Evolutionary conservation across 768 basidiomycete species (phyloP).

Genomic region (Tulasnella sp.): DNA sequence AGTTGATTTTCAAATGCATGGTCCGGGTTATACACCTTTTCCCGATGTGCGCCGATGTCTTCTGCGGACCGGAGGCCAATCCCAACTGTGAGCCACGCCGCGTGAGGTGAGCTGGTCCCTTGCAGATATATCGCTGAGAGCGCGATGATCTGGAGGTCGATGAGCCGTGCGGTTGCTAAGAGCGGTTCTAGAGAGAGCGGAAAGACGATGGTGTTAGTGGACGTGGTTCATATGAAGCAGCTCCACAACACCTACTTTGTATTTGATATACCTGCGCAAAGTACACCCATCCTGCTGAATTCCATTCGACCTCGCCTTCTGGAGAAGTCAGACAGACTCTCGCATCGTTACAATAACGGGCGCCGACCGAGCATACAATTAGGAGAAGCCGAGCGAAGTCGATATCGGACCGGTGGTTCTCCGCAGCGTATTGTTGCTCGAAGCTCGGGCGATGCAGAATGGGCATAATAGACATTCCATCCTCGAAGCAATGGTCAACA

Average conservation of each 20-base stretch:
- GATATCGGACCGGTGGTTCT: constrained; percentile 41
- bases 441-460: constrained; percentile 67
- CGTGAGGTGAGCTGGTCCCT: constrained; percentile 31
- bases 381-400: constrained; percentile 52
- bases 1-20: constrained; percentile 51
- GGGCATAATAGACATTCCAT: constrained; percentile 48
- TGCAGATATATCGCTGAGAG: constrained; percentile 45
- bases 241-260: constrained; percentile 40
- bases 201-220: background rate
- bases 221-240: background rate
- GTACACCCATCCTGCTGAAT: constrained; percentile 50
- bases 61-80: constrained; percentile 28
- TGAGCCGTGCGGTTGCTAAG: constrained; percentile 41
- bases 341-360: constrained; percentile 48
- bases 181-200: background rate
- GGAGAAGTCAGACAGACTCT: constrained; percentile 38
- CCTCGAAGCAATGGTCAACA: constrained; percentile 53
- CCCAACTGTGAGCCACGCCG: constrained; percentile 40
- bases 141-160: constrained; percentile 50
- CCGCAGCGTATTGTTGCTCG: constrained; percentile 38
- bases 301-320: constrained; percentile 33
- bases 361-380: constrained; percentile 59
- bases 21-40: constrained; percentile 36
- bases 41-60: constrained; percentile 46
- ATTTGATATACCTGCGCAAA: constrained; percentile 53